Percentiles rank a stretch among this genome's conserved stretches.
phyloP scores from a whole-genome alignment of 805 yeast genomes.

The Schizosaccharomyces osmophilus region DNA sequence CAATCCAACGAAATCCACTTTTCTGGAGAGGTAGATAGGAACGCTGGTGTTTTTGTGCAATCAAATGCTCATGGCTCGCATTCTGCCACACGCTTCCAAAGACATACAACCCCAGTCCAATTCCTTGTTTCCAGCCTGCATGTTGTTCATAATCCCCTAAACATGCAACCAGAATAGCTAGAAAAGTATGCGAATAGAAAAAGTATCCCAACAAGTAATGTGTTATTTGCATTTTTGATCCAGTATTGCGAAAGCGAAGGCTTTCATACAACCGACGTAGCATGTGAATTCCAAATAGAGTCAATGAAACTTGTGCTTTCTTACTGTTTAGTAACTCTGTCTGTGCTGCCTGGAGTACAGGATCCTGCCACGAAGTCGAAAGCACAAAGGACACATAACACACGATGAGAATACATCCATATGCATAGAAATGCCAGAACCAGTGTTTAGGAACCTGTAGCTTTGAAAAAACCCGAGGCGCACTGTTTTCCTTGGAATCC shows the following conservation, averaged over 20 bases:
- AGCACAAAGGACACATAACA: background rate
- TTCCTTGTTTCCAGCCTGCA: background rate
- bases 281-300: background rate
- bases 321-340: background rate
- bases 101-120: background rate
- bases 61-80: background rate
- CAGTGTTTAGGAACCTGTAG: background rate
- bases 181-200: background rate
- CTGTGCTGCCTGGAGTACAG: background rate
- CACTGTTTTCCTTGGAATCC: background rate
- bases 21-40: background rate
- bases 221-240: background rate
- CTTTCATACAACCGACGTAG: background rate
- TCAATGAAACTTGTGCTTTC: background rate
- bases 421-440: background rate
- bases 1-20: background rate
- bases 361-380: background rate
- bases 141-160: background rate
- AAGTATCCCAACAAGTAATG: background rate
- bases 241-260: background rate
- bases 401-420: background rate
- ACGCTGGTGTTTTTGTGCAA: background rate
- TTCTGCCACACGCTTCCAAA: background rate
- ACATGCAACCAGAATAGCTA: background rate
- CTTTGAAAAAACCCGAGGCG: background rate